Conservation (phyloP, 2,329 filamentous ascomycete species). For the Sphaceloma murrayae region DNA sequence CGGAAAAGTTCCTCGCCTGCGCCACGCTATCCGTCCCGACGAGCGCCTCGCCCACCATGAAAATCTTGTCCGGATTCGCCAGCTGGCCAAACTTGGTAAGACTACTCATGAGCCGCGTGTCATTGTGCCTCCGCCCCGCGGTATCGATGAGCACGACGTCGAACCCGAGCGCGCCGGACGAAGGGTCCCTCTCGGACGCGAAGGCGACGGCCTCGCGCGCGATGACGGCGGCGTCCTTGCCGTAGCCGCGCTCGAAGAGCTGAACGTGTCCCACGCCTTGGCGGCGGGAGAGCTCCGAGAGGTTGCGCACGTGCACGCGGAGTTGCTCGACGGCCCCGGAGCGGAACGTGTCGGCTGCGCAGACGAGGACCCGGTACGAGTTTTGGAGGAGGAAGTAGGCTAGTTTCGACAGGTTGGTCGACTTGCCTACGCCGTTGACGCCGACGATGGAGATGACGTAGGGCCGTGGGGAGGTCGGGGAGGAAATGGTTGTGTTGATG, state of each 20-base stretch:
- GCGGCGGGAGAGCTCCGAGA: conserved; percentile 76
- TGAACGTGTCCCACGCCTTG: conserved; percentile 75
- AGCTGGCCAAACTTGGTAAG: conserved; percentile 97
- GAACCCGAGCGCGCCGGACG: conserved; percentile 38
- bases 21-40: conserved; percentile 93
- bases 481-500: conserved; percentile 68
- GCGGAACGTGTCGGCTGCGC: conserved; percentile 92
- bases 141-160: conserved; percentile 97
- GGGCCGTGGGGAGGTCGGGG: conserved; percentile 55
- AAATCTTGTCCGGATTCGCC: conserved; percentile 91
- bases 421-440: conserved; percentile 97
- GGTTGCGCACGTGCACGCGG: conserved; percentile 85
- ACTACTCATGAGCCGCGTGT: conserved; percentile 89
- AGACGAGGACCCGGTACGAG: conserved; percentile 88
- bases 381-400: conserved; percentile 97
- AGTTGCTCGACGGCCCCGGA: conserved; percentile 96
- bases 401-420: conserved; percentile 94
- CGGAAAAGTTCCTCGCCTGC: conserved; percentile 93
- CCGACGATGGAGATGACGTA: conserved; percentile 98
- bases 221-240: conserved; percentile 91
- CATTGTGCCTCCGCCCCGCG: conserved; percentile 88
- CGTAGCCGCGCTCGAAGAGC: conserved; percentile 93
- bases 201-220: conserved; percentile 86
- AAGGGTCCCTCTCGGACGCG: conserved; percentile 54
- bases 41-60: conserved; percentile 91